phyloP scores from a whole-genome alignment of 2,329 filamentous ascomycete species.

The Tolypocladium ovalisporum region DNA sequence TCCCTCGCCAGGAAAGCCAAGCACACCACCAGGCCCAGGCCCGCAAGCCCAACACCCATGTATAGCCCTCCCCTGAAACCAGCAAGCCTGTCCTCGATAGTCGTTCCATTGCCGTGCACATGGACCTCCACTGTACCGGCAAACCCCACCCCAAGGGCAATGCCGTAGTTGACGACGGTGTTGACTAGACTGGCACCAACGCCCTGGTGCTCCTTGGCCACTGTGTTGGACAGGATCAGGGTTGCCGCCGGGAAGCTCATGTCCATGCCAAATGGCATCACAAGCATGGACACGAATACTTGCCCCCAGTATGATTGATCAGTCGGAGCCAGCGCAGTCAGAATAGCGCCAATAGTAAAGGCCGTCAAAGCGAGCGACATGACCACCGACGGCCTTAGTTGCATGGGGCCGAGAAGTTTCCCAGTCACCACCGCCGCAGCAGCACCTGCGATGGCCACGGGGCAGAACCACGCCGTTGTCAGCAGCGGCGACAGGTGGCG shows the following conservation, averaged over 20 bases:
- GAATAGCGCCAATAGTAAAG: constrained; percentile 29
- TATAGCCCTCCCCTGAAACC: constrained; percentile 10
- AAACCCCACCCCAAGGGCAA: constrained; percentile 54
- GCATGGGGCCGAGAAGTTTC: constrained; percentile 25
- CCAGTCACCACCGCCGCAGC: constrained; percentile 33
- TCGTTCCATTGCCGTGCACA: constrained; percentile 13
- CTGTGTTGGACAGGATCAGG: constrained; percentile 45
- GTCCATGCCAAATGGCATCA: constrained; percentile 55
- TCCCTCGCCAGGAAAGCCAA: background rate
- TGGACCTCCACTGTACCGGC: constrained; percentile 50
- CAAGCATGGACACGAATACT: constrained; percentile 44
- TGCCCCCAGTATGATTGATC: constrained; percentile 54
- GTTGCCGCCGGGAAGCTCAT: constrained; percentile 55
- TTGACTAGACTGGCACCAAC: constrained; percentile 44
- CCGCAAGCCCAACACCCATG: constrained; percentile 27
- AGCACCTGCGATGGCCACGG: constrained; percentile 30
- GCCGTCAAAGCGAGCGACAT: constrained; percentile 32
- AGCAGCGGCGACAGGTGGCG: constrained; percentile 30
- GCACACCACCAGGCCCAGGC: constrained; percentile 8
- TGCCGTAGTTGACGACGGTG: constrained; percentile 58
- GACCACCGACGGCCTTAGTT: constrained; percentile 24
- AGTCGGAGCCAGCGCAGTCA: constrained; percentile 36
- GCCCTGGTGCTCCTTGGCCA: constrained; percentile 33
- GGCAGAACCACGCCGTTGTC: constrained; percentile 32
- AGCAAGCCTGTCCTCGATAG: constrained; percentile 3